Evolutionary conservation across 305 asterid species (phyloP), one percentile per base, ranked within the genome.

Genomic region (Salvia sclarea): DNA sequence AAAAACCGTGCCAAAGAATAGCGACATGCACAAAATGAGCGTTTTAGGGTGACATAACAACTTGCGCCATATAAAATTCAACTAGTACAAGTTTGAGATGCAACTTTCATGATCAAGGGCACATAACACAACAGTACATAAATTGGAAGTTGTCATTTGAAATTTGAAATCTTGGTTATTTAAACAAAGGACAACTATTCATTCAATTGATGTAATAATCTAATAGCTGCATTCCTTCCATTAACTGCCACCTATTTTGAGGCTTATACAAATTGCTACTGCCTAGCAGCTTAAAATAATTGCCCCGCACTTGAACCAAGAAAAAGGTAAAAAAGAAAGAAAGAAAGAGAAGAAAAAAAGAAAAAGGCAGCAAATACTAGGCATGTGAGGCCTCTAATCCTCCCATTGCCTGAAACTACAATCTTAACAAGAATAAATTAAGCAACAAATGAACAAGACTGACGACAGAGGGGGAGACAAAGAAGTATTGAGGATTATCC

Each of bases 201-300:
- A 68, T 77, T 67, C 50, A 48, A 62, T 56, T 72, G 68, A 75
- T 70, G 77, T 68, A 76, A 80, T 58, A 70, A 73, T 67, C 71
- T 64, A n/a, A n/a, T n/a, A 73, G 77, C 74, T 68, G 86, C 78
- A 83, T 80, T 69, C 69, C 81, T 82, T 82, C 61, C 76, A 73
- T 75, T 64, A 79, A 76, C 56, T 68, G 85, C 78, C 80, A 72
- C 76, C 78, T 64, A 65, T 69, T 76, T 70, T 38, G 74, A 73
- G 83, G 82, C 81, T 78, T 77, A 75, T 82, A 83, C 85, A 81
- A 55, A 77, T 73, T 75, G 76, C 75, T 77, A 77, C 78, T 66
- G 74, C 76, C 60, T 68, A 70, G 76, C 82, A 80, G 81, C 76
- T 64, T 65, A 78, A 78, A 78, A 64, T 78, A 84, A 84, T 76